phyloP scores from a whole-genome alignment of 495 filamentous ascomycete species.

The Talaromyces borbonicus region DNA sequence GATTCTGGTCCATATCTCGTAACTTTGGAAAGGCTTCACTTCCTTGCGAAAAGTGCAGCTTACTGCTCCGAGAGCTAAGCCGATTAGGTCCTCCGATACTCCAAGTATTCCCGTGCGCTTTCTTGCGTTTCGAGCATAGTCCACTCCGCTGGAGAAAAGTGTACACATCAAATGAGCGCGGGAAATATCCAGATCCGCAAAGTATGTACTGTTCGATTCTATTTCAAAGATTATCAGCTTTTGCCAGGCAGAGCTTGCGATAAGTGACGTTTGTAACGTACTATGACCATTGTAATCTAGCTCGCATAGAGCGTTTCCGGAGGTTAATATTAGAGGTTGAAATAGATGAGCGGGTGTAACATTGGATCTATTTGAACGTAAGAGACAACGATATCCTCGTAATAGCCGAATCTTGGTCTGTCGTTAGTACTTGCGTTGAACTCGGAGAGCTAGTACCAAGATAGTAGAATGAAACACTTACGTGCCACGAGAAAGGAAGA shows the following conservation, averaged over 20 bases:
- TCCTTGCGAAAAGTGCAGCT: slow-evolving; percentile 58
- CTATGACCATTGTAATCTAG: slow-evolving; percentile 72
- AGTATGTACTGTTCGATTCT: slow-evolving; percentile 71
- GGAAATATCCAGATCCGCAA: slow-evolving; percentile 65
- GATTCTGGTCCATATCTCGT: slow-evolving; percentile 65
- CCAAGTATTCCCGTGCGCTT: slow-evolving; percentile 14
- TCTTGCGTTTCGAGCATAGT: slow-evolving; percentile 11
- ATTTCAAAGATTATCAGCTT: background rate
- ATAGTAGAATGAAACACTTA: slow-evolving; percentile 19
- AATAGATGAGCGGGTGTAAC: slow-evolving; percentile 24
- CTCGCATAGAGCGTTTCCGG: slow-evolving; percentile 44
- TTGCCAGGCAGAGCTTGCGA: background rate
- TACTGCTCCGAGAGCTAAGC: slow-evolving; percentile 57
- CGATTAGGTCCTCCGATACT: slow-evolving; percentile 21
- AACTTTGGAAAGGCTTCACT: slow-evolving; percentile 55
- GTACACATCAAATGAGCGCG: slow-evolving; percentile 54
- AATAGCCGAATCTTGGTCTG: slow-evolving; percentile 5
- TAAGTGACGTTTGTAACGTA: background rate
- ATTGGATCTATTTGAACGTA: slow-evolving; percentile 7
- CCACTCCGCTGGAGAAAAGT: slow-evolving; percentile 38
- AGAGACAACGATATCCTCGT: slow-evolving; percentile 4
- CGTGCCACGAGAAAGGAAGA: slow-evolving; percentile 68
- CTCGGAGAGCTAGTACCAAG: background rate
- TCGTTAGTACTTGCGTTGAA: background rate
- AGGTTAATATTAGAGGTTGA: slow-evolving; percentile 32